These are phyloP conservation scores for Debaryomycetaceae sp. DNA, from an alignment of 1,139 yeast species.

Conservation along the genomic window DNA sequence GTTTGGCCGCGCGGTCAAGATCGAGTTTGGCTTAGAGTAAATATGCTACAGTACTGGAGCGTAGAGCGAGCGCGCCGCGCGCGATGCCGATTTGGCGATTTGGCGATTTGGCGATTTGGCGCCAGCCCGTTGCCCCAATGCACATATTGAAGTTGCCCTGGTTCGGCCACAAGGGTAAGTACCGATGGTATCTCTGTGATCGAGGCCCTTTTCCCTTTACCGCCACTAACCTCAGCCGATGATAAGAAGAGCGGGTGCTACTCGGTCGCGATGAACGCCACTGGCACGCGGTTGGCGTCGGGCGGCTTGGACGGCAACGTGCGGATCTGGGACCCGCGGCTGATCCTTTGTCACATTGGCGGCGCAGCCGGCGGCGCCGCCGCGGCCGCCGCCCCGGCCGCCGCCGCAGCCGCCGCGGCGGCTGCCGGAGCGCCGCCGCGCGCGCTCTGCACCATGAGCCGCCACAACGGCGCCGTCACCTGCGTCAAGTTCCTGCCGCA, in stretches of 20 bases:
- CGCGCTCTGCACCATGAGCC: conserved; percentile 74
- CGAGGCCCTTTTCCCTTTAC: conserved; percentile 7
- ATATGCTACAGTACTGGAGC: too few relatives aligned
- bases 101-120: too few relatives aligned
- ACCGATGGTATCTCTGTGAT: too few relatives aligned
- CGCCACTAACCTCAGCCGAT: conserved; percentile 49
- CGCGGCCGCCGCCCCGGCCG: background rate
- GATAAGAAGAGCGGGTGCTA: conserved; percentile 79
- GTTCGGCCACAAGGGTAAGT: conserved; percentile 67
- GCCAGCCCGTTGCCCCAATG: conserved; percentile 45
- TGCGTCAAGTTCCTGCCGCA: conserved; percentile 89
- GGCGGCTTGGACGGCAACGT: conserved; percentile 96
- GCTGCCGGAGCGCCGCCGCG: conserved; percentile 14
- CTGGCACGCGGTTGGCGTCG: conserved; percentile 81
- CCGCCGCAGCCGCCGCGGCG: background rate
- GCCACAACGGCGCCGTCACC: conserved; percentile 93
- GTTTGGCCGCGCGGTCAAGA: conserved; percentile 56
- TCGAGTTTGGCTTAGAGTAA: conserved; percentile 40
- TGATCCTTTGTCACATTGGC: conserved; percentile 38
- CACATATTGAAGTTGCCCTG: conserved; percentile 79
- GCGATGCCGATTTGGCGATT: too few relatives aligned
- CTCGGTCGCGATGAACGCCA: conserved; percentile 74
- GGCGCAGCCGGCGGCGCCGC: conserved; percentile 17
- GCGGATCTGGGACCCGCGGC: conserved; percentile 78
- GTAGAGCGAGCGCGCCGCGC: too few relatives aligned